Base-by-base conservation (phyloP, 1,284 basidiomycete genomes). In the Ganoderma multipileum region DNA sequence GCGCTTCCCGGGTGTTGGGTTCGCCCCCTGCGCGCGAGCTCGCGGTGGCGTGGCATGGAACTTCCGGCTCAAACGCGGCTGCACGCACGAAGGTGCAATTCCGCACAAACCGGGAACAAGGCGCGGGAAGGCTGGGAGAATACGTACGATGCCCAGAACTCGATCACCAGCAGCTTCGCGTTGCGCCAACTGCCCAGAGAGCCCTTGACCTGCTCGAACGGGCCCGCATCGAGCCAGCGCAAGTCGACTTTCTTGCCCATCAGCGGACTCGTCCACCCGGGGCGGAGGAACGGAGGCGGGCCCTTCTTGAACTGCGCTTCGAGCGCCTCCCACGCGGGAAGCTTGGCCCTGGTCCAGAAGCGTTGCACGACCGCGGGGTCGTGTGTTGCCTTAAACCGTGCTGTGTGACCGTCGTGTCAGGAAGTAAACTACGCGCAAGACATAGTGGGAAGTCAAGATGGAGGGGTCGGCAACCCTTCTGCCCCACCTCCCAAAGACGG, bases 91-190 rank as follows among this genome's bases (percentile, higher is more conserved):
- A 58, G 55, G n/a, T 58, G 55, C 55, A 38, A 58, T 38, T 58
- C 36, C 55, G 55, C 55, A 36, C 55, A 58, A 36, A 58, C 33
- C 36, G 33, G 55, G 55, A 38, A 58, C 55, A 58, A 58, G 55
- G 55, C 18, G 36, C 55, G 18, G 44, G 62, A 36, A 38, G 33
- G 33, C 42, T 16, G 52, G 23, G 23, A 52, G 23, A 9, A 33
- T 20, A 79, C 79, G 68, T 67, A 80, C 79, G 79, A 74, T 63
- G 79, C 78, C 79, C 79, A 80, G 41, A 77, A 77, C 66, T 80
- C 79, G 61, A 80, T 73, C 23, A 80, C 64, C 42, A 79, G 71
- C 20, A 79, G 63, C 68, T 72, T 78, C 41, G 75, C 75, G 64
- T 72, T 69, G 50, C 72, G 66, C 79, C 79, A 80, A 62, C 76